phyloP scores from a whole-genome alignment of 2,329 filamentous ascomycete species.

The Claviceps pazoutovae region DNA sequence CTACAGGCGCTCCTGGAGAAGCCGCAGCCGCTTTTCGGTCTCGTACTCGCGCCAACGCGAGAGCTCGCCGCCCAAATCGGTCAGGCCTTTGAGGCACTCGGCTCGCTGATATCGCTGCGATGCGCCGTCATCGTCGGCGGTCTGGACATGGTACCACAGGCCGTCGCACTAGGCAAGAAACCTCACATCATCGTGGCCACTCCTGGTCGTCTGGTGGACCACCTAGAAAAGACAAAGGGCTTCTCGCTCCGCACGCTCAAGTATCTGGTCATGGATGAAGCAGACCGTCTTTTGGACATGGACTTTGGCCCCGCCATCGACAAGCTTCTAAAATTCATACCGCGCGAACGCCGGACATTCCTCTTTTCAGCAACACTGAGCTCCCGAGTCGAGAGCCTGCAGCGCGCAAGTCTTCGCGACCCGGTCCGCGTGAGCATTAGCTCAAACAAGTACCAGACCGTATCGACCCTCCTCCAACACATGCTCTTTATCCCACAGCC shows the following conservation, averaged over 20 bases:
- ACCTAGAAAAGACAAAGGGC: conserved; percentile 92
- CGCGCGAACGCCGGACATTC: conserved; percentile 63
- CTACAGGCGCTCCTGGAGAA: conserved; percentile 82
- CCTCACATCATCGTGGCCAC: conserved; percentile 91
- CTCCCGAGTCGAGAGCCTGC: conserved; percentile 82
- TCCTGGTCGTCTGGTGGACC: conserved; percentile 76
- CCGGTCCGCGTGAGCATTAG: conserved; percentile 74
- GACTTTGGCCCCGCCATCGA: conserved; percentile 89
- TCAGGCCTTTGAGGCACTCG: conserved; percentile 74
- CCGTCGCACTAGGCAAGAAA: conserved; percentile 87
- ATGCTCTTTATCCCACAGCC: conserved; percentile 78
- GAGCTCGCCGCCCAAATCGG: conserved; percentile 89
- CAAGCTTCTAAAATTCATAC: conserved; percentile 83
- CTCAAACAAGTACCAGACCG: conserved; percentile 77
- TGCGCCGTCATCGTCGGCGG: conserved; percentile 81
- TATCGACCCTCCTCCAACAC: conserved; percentile 73
- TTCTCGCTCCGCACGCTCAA: conserved; percentile 73
- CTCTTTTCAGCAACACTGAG: conserved; percentile 93
- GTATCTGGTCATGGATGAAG: conserved; percentile 91
- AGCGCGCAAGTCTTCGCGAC: conserved; percentile 75
- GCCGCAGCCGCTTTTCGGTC: conserved; percentile 72
- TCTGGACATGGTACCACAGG: conserved; percentile 87
- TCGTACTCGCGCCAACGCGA: conserved; percentile 83
- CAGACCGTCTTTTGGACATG: conserved; percentile 80
- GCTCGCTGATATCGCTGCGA: conserved; percentile 74